Base-by-base conservation (phyloP, 2,329 filamentous ascomycete species). In the Blumeriella jaapii region DNA sequence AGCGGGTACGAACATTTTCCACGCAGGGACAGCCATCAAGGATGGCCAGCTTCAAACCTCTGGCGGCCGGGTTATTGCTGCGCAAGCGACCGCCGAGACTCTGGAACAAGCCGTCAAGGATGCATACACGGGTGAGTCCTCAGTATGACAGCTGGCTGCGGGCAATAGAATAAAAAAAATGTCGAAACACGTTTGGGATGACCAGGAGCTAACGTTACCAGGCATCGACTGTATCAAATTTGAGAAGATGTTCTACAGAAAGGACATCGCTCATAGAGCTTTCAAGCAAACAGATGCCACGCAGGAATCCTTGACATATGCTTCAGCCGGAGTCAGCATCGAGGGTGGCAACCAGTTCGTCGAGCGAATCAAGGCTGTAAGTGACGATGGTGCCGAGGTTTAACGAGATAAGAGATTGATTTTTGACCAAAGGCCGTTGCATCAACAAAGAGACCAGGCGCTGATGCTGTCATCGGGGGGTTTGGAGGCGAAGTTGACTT, bases 311-410 rank as follows among this genome's bases (percentile, higher is more conserved):
- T 70, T 98, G 57, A 96, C 91, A 6, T 98, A 98, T 56, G 91
- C 89, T 6, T 74, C 83, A 32, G 86, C 91, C 2, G 91, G 91
- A 39, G 91, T 98, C 14, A 91, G 83, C 50, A 94, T 98, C 44
- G 85, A 94, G 46, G 83, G 84, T 5, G 91, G 91, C 16, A 98
- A 98, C 57, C 74, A 83, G 44, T 82, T 98, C 29, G 89, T 98
- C 29, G 74, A 87, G 55, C 77, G 79, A 48, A 98, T 98, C 68
- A 95, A 93, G 63, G 71, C 75, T 19, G 40, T 42, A 34, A 16
- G 34, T 17, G n/a, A 6, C 18, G 6, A 8, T 30, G 4, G 6
- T 12, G 5, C 5, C 13, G 17, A 12, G 8, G 12, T 2, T n/a
- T n/a, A 19, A 23, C 8, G 4, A 27, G 10, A 22, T 14, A 22